Base-by-base conservation (phyloP, 1,284 basidiomycete species). In the Austroboletus novae-zelandiae region DNA sequence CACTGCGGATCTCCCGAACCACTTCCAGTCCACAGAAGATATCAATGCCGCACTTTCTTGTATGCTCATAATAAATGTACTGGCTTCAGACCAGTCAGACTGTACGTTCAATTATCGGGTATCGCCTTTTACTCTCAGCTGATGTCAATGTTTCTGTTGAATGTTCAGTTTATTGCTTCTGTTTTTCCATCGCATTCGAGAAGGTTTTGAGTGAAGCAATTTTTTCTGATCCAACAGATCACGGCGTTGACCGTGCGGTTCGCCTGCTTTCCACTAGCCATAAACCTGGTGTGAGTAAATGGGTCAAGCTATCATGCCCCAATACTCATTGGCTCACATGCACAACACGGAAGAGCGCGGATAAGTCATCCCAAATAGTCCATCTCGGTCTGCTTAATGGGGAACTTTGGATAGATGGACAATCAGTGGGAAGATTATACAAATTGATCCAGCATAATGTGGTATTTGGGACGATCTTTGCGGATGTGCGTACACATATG, bases 351-450 rank as follows among this genome's bases (percentile, higher is more conserved):
- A 15, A 25, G 5, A 13, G 23, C 8, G 13, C 29, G 15, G 13
- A 39, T 3, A 17, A 29, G 25, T 2, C 23, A 14, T n/a, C n/a
- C 7, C 14, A 41, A 41, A 29, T 8, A n/a, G 14, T 41, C 7
- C 40, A 41, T 17, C 40, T 41, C 8, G 17, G n/a, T 25, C 17
- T 41, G 13, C 14, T 29, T 17, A 2, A 29, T 29, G 25, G 25
- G 6, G 9, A 15, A 10, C 40, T 41, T 9, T 11, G 9, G 8
- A 25, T 41, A 11, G 25, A 29, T 27, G 78, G 75, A 0, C 67
- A 67, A 42, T 64, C 70, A 1, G 45, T 77, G 4, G 69, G 71
- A 8, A 66, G 68, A 20, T 61, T 80, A 10, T 73, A 76, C 0
- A 45, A 34, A 1, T 51, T 57, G 0, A 73, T 77, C 32, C 34